phyloP scores from a whole-genome alignment of 2,329 filamentous ascomycete genomes.

The Aureobasidium musti region DNA sequence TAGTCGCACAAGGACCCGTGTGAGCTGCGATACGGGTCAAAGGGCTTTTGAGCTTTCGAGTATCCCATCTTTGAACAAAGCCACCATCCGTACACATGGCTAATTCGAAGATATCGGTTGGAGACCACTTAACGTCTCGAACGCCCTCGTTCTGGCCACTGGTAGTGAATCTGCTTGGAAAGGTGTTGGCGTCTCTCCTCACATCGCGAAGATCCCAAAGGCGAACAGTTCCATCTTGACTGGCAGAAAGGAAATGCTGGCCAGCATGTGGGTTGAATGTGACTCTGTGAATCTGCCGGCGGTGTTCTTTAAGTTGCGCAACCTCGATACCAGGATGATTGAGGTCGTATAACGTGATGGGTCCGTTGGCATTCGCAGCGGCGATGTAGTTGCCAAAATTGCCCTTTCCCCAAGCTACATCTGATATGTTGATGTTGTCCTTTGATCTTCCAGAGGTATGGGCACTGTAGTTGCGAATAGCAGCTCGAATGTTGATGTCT shows the following conservation, averaged over 20 bases:
- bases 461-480: slow-evolving; percentile 53
- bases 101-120: slow-evolving; percentile 62
- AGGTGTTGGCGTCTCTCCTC: slow-evolving; percentile 53
- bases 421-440: slow-evolving; percentile 62
- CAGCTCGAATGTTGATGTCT: slow-evolving; percentile 64
- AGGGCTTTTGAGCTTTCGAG: slow-evolving; percentile 58
- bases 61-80: slow-evolving; percentile 65
- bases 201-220: slow-evolving; percentile 65
- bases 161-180: slow-evolving; percentile 58
- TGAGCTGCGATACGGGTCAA: slow-evolving; percentile 64
- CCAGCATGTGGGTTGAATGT: slow-evolving; percentile 66
- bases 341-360: slow-evolving; percentile 66
- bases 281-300: slow-evolving; percentile 65
- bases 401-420: slow-evolving; percentile 68
- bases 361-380: slow-evolving; percentile 65
- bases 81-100: slow-evolving; percentile 66
- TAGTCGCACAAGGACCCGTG: slow-evolving; percentile 54
- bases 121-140: slow-evolving; percentile 66
- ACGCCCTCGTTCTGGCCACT: slow-evolving; percentile 62
- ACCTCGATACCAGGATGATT: slow-evolving; percentile 62
- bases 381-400: slow-evolving; percentile 62
- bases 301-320: slow-evolving; percentile 64
- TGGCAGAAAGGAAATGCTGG: slow-evolving; percentile 62
- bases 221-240: slow-evolving; percentile 64
- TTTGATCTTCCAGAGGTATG: slow-evolving; percentile 28